Base-by-base conservation (phyloP, 441 rosid species). In the Mallotus repandus region DNA sequence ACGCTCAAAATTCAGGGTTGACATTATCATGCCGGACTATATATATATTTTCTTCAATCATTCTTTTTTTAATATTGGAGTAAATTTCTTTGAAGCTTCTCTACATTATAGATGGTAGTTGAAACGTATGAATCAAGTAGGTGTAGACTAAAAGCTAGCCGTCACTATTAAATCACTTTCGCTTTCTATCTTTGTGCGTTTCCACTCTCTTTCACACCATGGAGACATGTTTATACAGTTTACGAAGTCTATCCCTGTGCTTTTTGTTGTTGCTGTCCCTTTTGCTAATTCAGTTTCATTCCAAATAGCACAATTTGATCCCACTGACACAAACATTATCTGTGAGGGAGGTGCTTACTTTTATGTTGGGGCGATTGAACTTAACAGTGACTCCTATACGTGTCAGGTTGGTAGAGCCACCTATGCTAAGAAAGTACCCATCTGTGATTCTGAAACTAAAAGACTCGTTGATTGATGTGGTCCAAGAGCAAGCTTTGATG, bases 291-390 rank as follows among this genome's bases (percentile, higher is more conserved):
- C 84, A 38, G 21, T 84, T 46, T 73, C 72, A 38, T 80, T 84
- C 45, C 48, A 63, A 15, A 72, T 69, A 53, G 0, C 80, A 8
- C 79, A 76, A 0, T 84, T 84, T 54, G 78, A 78, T 25, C 60
- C 76, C 0, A 5, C 22, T 4, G 58, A 78, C 14, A 45, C 63
- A 4, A 63, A 35, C 46, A 75, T 82, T 3, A n/a, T 71, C 60
- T 86, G 71, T 19, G 75, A 84, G 38, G 88, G 84, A 25, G 86
- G 79, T n/a, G 86, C 84, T 3, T 43, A 15, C 12, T 41, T 74
- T 9, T n/a, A 0, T 2, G 79, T 71, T 19, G 88, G 86, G 32
- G 63, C 66, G 0, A 58, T 89, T 9, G 85, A 83, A 45, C 69
- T 89, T 9, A 74, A 50, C 52, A 72, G 74, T 32, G 53, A 55